These are phyloP conservation scores for Aeschynomene evenia DNA, from an alignment of 306 rosid genomes.

Conservation along the genomic window DNA sequence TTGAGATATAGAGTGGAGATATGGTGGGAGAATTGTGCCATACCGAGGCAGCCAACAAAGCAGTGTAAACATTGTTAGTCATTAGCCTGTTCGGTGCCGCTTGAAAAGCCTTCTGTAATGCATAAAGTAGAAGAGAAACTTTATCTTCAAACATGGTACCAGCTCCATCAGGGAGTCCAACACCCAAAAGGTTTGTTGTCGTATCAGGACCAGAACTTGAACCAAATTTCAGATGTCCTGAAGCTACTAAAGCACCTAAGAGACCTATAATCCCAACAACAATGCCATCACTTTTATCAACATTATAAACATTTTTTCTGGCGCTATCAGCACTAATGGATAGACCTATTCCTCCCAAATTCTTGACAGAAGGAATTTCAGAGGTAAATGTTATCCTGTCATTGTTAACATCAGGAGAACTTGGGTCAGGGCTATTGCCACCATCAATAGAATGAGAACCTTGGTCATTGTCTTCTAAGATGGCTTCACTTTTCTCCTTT, in stretches of 20 bases:
- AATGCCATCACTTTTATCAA: slow-evolving; percentile 87
- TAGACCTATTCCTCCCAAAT: slow-evolving; percentile 90
- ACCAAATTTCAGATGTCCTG: slow-evolving; percentile 82
- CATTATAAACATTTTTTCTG: slow-evolving; percentile 90
- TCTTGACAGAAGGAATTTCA: slow-evolving; percentile 55
- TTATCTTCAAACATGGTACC: slow-evolving; percentile 95
- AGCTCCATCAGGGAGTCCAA: slow-evolving; percentile 76
- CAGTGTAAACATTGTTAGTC: slow-evolving; percentile 82
- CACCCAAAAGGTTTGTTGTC: slow-evolving; percentile 66
- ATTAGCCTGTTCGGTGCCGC: slow-evolving; percentile 92
- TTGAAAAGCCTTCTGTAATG: slow-evolving; percentile 92
- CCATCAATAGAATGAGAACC: slow-evolving; percentile 46
- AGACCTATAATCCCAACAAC: slow-evolving; percentile 90
- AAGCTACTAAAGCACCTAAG: slow-evolving; percentile 88
- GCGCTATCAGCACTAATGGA: slow-evolving; percentile 96
- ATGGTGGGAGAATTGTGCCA: slow-evolving; percentile 38
- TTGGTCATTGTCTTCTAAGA: slow-evolving; percentile 44
- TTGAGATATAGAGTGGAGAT: not conserved
- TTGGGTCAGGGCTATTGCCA: slow-evolving; percentile 35
- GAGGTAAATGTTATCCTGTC: slow-evolving; percentile 60
- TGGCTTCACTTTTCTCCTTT: slow-evolving; percentile 44
- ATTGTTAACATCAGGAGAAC: slow-evolving; percentile 47
- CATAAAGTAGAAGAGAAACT: slow-evolving; percentile 88
- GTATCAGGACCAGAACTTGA: slow-evolving; percentile 53
- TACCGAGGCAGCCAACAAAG: slow-evolving; percentile 98